Evolutionary conservation across 129 eudicot species (phyloP).

Genomic region (Pseudognaphalium luteoalbum): DNA sequence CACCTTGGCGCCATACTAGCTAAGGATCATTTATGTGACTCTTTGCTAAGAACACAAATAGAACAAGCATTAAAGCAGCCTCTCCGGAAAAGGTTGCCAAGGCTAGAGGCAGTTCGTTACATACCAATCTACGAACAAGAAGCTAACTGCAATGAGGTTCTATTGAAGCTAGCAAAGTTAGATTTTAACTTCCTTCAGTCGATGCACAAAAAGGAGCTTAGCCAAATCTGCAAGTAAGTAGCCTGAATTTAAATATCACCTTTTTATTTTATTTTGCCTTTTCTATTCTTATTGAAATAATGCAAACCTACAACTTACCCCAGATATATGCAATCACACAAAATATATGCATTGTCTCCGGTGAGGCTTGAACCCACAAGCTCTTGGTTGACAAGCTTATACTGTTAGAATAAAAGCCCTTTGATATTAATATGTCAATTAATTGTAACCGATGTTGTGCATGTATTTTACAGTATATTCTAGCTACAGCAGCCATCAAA

Average conservation of each 20-base stretch:
- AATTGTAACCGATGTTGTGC: too few species aligned
- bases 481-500: too few species aligned
- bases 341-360: too few species aligned
- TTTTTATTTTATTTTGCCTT: too few species aligned
- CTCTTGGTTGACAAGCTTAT: too few species aligned
- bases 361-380: too few species aligned
- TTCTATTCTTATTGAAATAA: too few species aligned
- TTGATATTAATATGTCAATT: too few species aligned
- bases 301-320: not conserved
- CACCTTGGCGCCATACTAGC: not conserved
- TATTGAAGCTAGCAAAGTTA: not conserved
- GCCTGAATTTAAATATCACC: too few species aligned
- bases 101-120: not conserved
- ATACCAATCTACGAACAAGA: constrained; percentile 3
- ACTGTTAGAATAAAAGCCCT: too few species aligned
- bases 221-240: not conserved
- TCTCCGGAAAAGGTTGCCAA: not conserved
- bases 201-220: not conserved
- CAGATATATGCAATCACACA: too few species aligned
- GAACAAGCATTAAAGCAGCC: not conserved
- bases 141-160: not conserved
- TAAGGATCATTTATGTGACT: not conserved
- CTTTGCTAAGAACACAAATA: not conserved
- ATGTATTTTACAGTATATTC: too few species aligned
- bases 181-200: not conserved